Percentiles rank a stretch among this genome's conserved stretches.
Evolutionary conservation across 371 early-diverging fungal species (phyloP).

Genomic region (Entomophthora muscae): DNA sequence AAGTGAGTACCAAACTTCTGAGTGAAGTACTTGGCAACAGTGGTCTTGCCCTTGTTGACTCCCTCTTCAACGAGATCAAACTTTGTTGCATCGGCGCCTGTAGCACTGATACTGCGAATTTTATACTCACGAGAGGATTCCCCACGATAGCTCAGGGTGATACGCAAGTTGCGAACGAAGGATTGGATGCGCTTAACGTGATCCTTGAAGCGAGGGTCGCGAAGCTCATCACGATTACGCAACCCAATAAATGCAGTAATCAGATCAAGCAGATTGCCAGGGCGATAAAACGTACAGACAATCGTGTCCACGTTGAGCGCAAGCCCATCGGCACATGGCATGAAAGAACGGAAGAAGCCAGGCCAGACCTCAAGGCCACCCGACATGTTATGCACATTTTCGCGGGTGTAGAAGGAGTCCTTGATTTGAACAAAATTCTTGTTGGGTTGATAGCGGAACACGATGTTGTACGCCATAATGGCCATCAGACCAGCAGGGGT

Average conservation of each 20-base stretch:
- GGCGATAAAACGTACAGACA: not conserved
- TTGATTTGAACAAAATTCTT: conserved; percentile 38
- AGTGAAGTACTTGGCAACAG: conserved; percentile 57
- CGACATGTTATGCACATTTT: conserved; percentile 20
- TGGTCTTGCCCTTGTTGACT: conserved; percentile 16
- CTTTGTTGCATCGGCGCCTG: not conserved
- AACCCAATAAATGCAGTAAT: not conserved
- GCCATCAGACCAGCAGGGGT: conserved; percentile 24
- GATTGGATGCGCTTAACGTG: not conserved
- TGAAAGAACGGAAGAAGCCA: conserved; percentile 42
- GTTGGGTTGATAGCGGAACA: conserved; percentile 42
- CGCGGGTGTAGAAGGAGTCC: conserved; percentile 51
- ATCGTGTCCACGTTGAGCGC: too few relatives aligned
- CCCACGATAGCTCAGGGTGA: not conserved
- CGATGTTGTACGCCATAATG: conserved; percentile 43
- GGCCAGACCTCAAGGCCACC: conserved; percentile 51
- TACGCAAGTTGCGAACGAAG: not conserved
- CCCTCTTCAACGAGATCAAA: not conserved
- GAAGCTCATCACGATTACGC: not conserved
- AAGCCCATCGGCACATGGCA: conserved; percentile 18
- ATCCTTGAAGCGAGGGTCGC: not conserved
- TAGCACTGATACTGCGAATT: not conserved
- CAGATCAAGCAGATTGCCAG: not conserved
- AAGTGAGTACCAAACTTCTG: too few relatives aligned
- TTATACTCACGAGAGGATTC: not conserved